Base-by-base conservation (phyloP, 2,329 filamentous ascomycete species). In the Truncatella angustata region DNA sequence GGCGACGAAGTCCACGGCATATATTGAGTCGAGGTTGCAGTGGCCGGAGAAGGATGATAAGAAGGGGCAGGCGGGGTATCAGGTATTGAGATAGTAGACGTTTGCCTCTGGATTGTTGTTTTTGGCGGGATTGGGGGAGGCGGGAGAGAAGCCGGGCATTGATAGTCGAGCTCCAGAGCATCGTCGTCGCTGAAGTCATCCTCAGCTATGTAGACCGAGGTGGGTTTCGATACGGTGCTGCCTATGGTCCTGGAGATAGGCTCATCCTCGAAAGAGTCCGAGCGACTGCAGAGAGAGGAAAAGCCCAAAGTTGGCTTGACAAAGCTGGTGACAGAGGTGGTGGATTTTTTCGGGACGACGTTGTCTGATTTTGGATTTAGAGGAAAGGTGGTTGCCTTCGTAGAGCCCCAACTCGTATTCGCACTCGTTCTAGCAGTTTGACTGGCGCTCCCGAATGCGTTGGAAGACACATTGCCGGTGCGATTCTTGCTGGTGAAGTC, bases 121-220 rank as follows among this genome's bases (percentile, higher is more conserved):
- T 50, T 60, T 58, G n/a, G 61, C 26, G 24, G 55, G 36, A 53
- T 59, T 53, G 54, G 60, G 50, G 56, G 61, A 10, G 63, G 51
- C 6, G 75, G 76, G 3, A 82, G 75, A 2, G 79, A 73, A 1
- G 74, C 69, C 0, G 85, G 83, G 53, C 83, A 78, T 53, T 88
- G 79, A 48, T 85, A 80, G 56, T 91, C 81, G 18, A 88, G 70
- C 55, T 90, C 88, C 21, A 96, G 75, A 51, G 91, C 82, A 18
- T 86, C 80, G 60, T 96, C 91, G 64, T 93, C 89, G 61, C 91
- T 90, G 59, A 96, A 94, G 64, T 96, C 92, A 60, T 93, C 86
- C 56, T 91, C 88, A 54, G 85, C 82, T 56, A 91, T 88, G 54
- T 80, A 82, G 9, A 88, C 80, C 5, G 63, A 54, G n/a, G 58